Percentiles rank a stretch among this genome's conserved stretches.
Evolutionary conservation across 306 rosid species (phyloP).

Genomic region (Casuarina glauca): DNA sequence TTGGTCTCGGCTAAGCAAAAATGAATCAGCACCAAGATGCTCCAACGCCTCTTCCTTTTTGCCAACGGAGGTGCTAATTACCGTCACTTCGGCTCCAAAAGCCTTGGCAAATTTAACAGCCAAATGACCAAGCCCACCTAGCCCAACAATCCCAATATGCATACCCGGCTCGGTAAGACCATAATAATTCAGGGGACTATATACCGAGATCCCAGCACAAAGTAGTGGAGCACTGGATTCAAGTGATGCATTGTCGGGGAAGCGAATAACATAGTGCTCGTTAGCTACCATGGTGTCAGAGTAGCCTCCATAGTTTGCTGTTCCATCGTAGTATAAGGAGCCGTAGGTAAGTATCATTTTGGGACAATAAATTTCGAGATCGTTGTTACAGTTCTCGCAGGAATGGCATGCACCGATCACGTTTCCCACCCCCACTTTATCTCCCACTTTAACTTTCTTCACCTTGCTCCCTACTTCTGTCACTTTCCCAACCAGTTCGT

Average conservation of each 20-base stretch:
- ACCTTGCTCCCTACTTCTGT: conserved; percentile 29
- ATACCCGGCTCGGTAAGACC: conserved; percentile 11
- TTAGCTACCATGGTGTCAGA: conserved; percentile 24
- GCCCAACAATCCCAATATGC: conserved; percentile 33
- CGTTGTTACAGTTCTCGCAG: conserved; percentile 7
- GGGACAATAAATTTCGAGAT: conserved; percentile 29
- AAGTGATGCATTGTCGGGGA: conserved; percentile 25
- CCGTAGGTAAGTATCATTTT: conserved; percentile 7
- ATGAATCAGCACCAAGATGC: conserved; percentile 30
- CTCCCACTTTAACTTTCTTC: conserved; percentile 24
- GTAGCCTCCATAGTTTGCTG: conserved; percentile 29
- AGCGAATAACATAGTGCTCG: conserved; percentile 5
- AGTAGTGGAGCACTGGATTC: not conserved
- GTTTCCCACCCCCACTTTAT: conserved; percentile 29
- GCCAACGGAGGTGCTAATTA: conserved; percentile 23
- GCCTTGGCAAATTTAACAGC: conserved; percentile 36
- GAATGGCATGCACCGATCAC: conserved; percentile 23
- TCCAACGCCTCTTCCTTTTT: conserved; percentile 28
- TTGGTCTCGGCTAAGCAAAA: conserved; percentile 24
- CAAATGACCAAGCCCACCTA: conserved; percentile 34
- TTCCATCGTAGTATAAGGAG: conserved; percentile 23
- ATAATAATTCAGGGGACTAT: conserved; percentile 6
- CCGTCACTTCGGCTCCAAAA: conserved; percentile 29
- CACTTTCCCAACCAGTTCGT: conserved; percentile 31
- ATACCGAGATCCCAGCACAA: conserved; percentile 30